These are phyloP conservation scores for Ustilago lituana DNA, from an alignment of 1,284 basidiomycete genomes.

Conservation along the genomic window DNA sequence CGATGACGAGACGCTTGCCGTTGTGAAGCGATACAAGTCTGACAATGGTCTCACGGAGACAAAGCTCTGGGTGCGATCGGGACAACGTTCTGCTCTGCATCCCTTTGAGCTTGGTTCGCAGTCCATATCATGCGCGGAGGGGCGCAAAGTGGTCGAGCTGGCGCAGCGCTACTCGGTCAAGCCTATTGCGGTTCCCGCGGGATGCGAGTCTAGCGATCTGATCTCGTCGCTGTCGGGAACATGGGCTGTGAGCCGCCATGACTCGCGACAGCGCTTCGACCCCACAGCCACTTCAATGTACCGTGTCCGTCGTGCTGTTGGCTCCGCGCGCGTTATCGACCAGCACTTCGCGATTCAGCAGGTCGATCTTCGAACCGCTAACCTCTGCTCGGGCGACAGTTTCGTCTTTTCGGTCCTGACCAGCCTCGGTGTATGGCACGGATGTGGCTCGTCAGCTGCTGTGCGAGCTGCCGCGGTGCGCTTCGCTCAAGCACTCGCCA, in stretches of 20 bases:
- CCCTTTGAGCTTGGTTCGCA: constrained; percentile 36
- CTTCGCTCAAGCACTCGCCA: constrained; percentile 46
- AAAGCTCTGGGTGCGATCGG: constrained; percentile 37
- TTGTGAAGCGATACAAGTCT: constrained; percentile 39
- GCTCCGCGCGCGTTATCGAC: constrained; percentile 1
- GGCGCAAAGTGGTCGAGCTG: constrained; percentile 49
- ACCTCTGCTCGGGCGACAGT: constrained; percentile 56
- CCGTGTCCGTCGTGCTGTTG: constrained; percentile 38
- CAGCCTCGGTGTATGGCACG: constrained; percentile 60
- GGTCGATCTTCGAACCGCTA: constrained; percentile 49
- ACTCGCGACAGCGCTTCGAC: constrained; percentile 48
- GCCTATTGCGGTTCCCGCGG: constrained; percentile 39
- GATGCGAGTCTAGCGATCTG: constrained; percentile 45
- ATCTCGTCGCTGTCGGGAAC: constrained; percentile 32
- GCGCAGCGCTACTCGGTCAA: constrained; percentile 45
- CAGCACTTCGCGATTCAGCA: constrained; percentile 51
- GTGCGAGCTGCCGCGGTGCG: constrained; percentile 46
- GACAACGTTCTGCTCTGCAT: constrained; percentile 32
- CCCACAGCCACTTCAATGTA: constrained; percentile 42
- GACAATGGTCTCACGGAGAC: constrained; percentile 23
- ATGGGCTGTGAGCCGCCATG: constrained; percentile 43
- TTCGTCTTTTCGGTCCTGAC: constrained; percentile 46
- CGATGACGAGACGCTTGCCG: constrained; percentile 48
- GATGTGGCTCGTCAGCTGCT: constrained; percentile 37
- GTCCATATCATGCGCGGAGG: constrained; percentile 43